Evolutionary conservation across 2,329 filamentous ascomycete species (phyloP).

Genomic region (Clonostachys byssicola): DNA sequence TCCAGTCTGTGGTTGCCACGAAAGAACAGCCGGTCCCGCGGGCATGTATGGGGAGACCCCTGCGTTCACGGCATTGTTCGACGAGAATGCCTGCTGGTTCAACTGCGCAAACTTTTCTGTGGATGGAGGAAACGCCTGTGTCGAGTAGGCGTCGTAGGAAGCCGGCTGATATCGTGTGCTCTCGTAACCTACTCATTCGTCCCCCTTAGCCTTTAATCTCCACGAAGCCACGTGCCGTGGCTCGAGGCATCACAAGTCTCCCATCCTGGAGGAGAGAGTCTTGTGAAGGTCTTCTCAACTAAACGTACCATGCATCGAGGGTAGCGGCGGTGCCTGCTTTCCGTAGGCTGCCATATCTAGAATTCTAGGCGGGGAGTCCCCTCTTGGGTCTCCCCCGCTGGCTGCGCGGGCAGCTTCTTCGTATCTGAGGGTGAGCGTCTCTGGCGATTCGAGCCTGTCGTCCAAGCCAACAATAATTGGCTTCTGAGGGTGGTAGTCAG

Average conservation of each 20-base stretch:
- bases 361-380: slow-evolving; percentile 47
- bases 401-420: slow-evolving; percentile 50
- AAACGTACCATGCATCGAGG: slow-evolving; percentile 77
- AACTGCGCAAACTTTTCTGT: slow-evolving; percentile 47
- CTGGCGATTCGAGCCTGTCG: slow-evolving; percentile 52
- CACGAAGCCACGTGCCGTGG: too few species aligned
- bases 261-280: not conserved
- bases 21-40: slow-evolving; percentile 56
- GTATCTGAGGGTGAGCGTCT: slow-evolving; percentile 51
- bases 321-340: slow-evolving; percentile 60
- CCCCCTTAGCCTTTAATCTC: too few species aligned
- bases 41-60: slow-evolving; percentile 64
- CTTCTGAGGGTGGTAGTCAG: slow-evolving; percentile 47
- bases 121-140: slow-evolving; percentile 37
- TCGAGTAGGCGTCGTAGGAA: slow-evolving; percentile 46
- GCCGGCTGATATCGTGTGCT: slow-evolving; percentile 34
- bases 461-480: slow-evolving; percentile 51
- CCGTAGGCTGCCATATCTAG: slow-evolving; percentile 53
- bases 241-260: too few species aligned
- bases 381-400: slow-evolving; percentile 47
- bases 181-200: too few species aligned
- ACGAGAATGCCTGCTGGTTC: slow-evolving; percentile 51
- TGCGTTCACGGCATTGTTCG: slow-evolving; percentile 61
- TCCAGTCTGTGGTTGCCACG: slow-evolving; percentile 67
- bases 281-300: not conserved